Evolutionary conservation across 768 basidiomycete genomes (phyloP), one percentile per base, ranked within the genome.

Genomic region (Leccinum uliginosum): DNA sequence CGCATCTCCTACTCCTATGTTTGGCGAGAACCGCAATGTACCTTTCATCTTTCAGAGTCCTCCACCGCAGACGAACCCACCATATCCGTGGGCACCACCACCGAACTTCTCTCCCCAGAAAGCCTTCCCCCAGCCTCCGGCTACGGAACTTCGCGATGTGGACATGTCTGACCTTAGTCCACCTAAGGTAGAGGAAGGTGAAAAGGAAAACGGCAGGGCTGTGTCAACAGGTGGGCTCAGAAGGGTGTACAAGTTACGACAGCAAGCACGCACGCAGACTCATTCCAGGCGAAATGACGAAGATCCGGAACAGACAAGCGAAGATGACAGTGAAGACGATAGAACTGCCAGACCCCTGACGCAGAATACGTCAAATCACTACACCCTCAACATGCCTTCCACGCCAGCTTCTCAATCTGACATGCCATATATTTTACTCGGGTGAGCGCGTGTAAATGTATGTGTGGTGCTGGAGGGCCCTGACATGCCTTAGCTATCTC

Each of bases 371-470:
- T 84, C 86, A 48, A 85, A 90, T 67, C 89, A 91, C 65, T 93
- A 91, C 70, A 92, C 91, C 3, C 78, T 93, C 57, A 91, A 93
- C 72, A 77, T 93, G 75, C 80, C 91, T 17, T 78, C 85, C 24
- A 78, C 81, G 17, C 72, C 82, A 24, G 67, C 76, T 24, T 76
- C 79, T 43, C 80, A 74, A 59, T 83, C 83, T 27, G 87, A 91
- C 58, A 73, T 77, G 34, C 95, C 95, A 21, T 91, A 93, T 72
- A 75, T 94, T 53, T 76, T 97, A 27, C 80, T 93, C 50, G 93
- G 94, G 93, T 94, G 62, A 67, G 87, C 29, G 24, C 14, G 51
- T 51, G 59, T 34, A 32, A 27, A 50, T 43, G 19, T 51, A 51
- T 38, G 44, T 54, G 23, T 50, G 46, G 56, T 26, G 23, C 43